These are phyloP conservation scores for Cladophialophora carrionii DNA, from an alignment of 2,329 filamentous ascomycete species.

Conservation along the genomic window DNA sequence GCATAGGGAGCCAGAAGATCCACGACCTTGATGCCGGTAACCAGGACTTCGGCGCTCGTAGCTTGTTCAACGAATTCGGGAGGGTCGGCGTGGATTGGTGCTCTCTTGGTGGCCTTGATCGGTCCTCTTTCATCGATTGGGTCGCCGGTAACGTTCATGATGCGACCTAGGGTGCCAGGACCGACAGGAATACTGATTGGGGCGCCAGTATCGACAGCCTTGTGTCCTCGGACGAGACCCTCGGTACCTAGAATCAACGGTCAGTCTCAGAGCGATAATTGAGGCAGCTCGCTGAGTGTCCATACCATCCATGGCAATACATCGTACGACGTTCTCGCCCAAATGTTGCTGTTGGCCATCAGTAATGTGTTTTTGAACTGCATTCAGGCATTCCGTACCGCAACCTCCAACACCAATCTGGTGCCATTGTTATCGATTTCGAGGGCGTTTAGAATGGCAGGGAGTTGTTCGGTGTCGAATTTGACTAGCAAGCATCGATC, in stretches of 20 bases:
- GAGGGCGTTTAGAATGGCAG: conserved; percentile 95
- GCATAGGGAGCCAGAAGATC: conserved; percentile 98
- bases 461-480: conserved; percentile 92
- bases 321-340: conserved; percentile 97
- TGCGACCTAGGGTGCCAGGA: conserved; percentile 89
- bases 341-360: conserved; percentile 80
- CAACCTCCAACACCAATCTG: conserved; percentile 94
- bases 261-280: neutral
- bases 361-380: conserved; percentile 28
- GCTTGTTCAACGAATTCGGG: conserved; percentile 94
- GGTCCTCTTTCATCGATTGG: conserved; percentile 99
- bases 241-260: conserved; percentile 74
- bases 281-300: conserved; percentile 4
- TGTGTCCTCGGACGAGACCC: conserved; percentile 93
- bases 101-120: conserved; percentile 86
- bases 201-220: conserved; percentile 82
- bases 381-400: conserved; percentile 64
- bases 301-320: conserved; percentile 99
- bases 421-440: conserved; percentile 87
- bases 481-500: conserved; percentile 68
- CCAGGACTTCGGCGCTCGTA: conserved; percentile 91
- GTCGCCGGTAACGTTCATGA: conserved; percentile 99
- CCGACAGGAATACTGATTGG: conserved; percentile 98
- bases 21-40: conserved; percentile 99
- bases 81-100: conserved; percentile 92